A percentile compares a stretch with the other conserved stretches of the same genome.
Evolutionary conservation across 2,329 filamentous ascomycete genomes (phyloP).

Genomic region (Microsporum canis): DNA sequence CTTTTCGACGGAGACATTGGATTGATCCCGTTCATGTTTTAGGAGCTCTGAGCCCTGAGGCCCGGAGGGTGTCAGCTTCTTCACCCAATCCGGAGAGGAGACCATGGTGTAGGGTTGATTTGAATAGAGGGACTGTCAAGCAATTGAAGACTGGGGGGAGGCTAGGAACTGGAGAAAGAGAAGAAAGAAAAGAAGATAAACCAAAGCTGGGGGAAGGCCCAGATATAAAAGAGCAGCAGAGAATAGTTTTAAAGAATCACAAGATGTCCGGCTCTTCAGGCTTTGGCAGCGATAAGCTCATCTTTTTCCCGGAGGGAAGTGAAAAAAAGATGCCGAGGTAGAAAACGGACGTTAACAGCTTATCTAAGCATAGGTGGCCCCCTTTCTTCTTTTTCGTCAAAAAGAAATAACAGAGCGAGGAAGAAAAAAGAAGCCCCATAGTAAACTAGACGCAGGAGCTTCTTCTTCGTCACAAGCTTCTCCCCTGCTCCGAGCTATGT

Average conservation of each 20-base stretch:
- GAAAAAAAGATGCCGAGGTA: constrained; percentile 5
- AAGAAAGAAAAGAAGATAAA: background rate
- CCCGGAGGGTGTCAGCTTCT: constrained; percentile 52
- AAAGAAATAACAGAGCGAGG: background rate
- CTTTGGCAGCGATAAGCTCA: background rate
- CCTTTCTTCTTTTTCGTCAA: background rate
- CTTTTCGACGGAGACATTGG: constrained; percentile 55
- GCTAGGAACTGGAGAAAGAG: background rate
- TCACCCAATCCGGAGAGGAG: constrained; percentile 52
- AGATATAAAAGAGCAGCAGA: background rate
- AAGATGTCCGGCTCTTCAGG: background rate
- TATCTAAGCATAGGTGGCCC: background rate
- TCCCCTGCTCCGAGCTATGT: background rate
- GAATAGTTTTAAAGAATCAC: background rate
- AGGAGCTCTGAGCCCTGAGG: constrained; percentile 61
- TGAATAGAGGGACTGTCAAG: background rate
- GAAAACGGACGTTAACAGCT: background rate
- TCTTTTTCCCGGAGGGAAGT: background rate
- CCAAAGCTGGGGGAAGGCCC: constrained; percentile 27
- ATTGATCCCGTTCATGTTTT: constrained; percentile 54
- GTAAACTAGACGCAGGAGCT: background rate
- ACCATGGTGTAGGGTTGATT: constrained; percentile 21
- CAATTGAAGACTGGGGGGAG: background rate
- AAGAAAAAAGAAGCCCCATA: background rate
- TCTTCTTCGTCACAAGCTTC: background rate